Base-by-base conservation (phyloP, 495 filamentous ascomycete species). In the Talaromyces liani region DNA sequence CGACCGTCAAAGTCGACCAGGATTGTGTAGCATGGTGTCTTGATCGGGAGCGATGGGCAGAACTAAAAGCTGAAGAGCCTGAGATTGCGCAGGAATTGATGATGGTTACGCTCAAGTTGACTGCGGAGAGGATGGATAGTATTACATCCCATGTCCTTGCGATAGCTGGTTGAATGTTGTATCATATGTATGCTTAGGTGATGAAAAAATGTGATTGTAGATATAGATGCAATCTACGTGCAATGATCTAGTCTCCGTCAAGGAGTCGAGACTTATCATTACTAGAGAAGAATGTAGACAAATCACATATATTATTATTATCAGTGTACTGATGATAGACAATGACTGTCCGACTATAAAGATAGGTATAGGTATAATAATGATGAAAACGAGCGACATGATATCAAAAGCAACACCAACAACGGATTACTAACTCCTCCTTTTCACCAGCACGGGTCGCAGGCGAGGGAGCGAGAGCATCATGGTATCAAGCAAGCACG, bases 81-180 rank as follows among this genome's bases (percentile, higher is more conserved):
- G 89, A 92, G 27, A 85, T 95, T 47, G 92, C 91, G 56, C 82
- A 83, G 70, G 94, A 98, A 76, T 65, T 98, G 67, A 71, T 98
- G 71, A 88, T 87, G 66, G 84, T 97, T 25, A 87, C 85, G 57
- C 73, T 98, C 70, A 97, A 94, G 78, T 71, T 97, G 70, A 96
- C 90, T 41, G 91, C 86, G 56, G 92, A 96, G 79, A 78, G 93
- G 67, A 93, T 96, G 91, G 85, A 88, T 69, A 88, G 91, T 56
- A 92, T 98, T 72, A 96, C 93, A 14, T 85, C 83, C 51, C 73
- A 76, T 61, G 74, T 76, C 29, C 67, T 76, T 34, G 74, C 74
- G 24, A 76, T 69, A 65, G 74, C 74, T 39, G 74, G 72, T 47
- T 76, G 64, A 71, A 59, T 54, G 24, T 27, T 49, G 45, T 49